Percentiles rank a stretch among this genome's conserved stretches.
These are phyloP conservation scores for Phyllostachys edulis DNA, from an alignment of 176 grass and related monocot species.

Conservation along the genomic window DNA sequence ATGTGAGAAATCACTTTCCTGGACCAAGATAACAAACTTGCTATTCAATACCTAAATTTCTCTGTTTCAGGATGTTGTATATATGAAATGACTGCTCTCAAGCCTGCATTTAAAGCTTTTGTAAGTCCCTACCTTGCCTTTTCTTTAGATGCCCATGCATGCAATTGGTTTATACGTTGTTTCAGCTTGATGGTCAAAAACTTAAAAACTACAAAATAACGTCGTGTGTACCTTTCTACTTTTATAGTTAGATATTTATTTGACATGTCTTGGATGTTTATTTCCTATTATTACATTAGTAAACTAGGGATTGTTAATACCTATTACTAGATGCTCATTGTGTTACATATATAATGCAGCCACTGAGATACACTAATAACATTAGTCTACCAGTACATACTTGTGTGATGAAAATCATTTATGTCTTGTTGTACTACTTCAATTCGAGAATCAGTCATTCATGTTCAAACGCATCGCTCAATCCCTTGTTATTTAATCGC, in stretches of 20 bases:
- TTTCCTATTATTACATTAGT: conserved; percentile 8
- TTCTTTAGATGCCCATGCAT: neutral
- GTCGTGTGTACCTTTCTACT: neutral
- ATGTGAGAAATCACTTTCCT: conserved; percentile 22
- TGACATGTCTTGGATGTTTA: conserved; percentile 14
- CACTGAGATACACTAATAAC: no score
- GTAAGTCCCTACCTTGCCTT: conserved; percentile 50
- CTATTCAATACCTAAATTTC: conserved; percentile 1
- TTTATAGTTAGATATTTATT: neutral
- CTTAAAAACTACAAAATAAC: neutral
- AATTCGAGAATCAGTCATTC: neutral
- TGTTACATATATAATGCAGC: neutral
- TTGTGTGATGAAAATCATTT: neutral
- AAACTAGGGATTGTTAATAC: conserved; percentile 16
- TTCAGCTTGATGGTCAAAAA: conserved; percentile 1
- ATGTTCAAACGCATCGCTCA: neutral
- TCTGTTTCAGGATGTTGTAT: conserved; percentile 85
- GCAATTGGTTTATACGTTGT: conserved; percentile 10
- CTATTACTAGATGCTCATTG: neutral
- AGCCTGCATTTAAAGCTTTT: conserved; percentile 86
- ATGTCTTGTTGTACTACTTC: neutral
- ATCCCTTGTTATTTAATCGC: neutral
- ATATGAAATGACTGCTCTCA: conserved; percentile 95
- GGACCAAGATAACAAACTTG: conserved; percentile 1
- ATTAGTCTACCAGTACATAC: neutral